phyloP scores from a whole-genome alignment of 2,329 filamentous ascomycete species.

The Colletotrichum lentis region DNA sequence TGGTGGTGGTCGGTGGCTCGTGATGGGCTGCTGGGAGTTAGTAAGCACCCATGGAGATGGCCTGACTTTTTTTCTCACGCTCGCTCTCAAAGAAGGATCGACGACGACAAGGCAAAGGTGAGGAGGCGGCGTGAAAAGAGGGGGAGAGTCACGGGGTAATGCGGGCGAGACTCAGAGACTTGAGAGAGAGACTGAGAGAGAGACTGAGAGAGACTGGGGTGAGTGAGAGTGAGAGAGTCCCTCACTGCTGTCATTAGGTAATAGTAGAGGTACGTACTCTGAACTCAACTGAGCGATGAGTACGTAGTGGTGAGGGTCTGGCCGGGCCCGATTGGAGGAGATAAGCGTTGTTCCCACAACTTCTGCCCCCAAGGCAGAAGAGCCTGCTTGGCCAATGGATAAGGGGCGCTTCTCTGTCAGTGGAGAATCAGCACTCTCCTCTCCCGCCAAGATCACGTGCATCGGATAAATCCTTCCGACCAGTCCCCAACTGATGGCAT shows the following conservation, averaged over 20 bases:
- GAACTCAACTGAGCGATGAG: too few species aligned
- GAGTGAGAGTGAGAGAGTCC: too few species aligned
- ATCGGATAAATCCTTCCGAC: too few species aligned
- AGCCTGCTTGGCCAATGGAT: not conserved
- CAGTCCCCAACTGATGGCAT: not conserved
- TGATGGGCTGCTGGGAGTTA: conserved; percentile 7
- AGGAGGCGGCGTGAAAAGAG: not conserved
- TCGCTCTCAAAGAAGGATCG: not conserved
- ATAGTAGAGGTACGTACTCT: not conserved
- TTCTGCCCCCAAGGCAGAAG: too few species aligned
- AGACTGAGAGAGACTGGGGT: too few species aligned
- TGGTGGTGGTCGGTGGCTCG: not conserved
- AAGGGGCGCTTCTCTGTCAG: too few species aligned
- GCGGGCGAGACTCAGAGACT: too few species aligned
- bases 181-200: too few species aligned
- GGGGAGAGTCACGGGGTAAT: not conserved
- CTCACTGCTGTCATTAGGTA: too few species aligned
- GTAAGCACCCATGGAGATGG: conserved; percentile 17
- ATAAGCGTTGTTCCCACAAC: not conserved
- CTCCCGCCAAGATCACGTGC: too few species aligned
- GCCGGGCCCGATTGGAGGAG: not conserved
- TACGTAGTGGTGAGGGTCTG: too few species aligned
- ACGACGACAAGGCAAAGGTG: not conserved
- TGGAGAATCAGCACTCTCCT: too few species aligned
- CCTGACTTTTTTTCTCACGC: not conserved